These are phyloP conservation scores for Sporothrix curviconia DNA, from an alignment of 2,329 filamentous ascomycete species.

Conservation along the genomic window DNA sequence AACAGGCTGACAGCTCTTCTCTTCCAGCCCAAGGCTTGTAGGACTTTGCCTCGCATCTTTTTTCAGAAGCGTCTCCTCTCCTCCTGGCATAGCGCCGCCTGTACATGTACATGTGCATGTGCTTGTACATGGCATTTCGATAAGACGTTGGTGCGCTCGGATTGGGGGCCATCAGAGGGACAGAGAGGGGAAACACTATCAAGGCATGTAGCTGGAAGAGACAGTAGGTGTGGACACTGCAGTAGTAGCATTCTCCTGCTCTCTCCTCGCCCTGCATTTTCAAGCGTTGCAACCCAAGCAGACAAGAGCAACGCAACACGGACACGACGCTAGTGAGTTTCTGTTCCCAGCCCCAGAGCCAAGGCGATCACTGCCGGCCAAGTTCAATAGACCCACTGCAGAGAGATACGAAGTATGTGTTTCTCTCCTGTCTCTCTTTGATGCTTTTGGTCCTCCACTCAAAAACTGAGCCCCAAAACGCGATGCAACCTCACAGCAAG, in stretches of 20 bases:
- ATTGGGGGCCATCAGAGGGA: not conserved
- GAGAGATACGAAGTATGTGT: no score
- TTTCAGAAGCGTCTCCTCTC: no score
- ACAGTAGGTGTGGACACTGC: not conserved
- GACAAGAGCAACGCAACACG: not conserved
- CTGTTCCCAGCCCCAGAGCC: not conserved
- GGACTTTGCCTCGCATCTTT: no score
- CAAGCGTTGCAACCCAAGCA: no score
- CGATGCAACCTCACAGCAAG: slow-evolving; percentile 4
- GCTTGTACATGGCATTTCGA: no score
- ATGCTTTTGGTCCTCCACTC: not conserved
- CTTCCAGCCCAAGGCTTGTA: no score
- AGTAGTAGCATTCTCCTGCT: not conserved
- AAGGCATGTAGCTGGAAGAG: not conserved
- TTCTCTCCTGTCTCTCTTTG: no score
- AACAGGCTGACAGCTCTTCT: no score
- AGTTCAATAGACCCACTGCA: not conserved
- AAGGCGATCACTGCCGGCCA: not conserved
- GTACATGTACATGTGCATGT: no score
- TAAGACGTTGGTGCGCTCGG: no score
- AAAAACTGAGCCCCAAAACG: not conserved
- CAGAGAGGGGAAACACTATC: not conserved
- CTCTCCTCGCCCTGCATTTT: not conserved
- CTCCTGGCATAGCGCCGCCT: no score
- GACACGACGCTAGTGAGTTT: slow-evolving; percentile 1